Evolutionary conservation across 169 alveolate genomes (phyloP), one percentile per base, ranked within the genome.

Genomic region (Cryptosporidium tyzzeri): DNA sequence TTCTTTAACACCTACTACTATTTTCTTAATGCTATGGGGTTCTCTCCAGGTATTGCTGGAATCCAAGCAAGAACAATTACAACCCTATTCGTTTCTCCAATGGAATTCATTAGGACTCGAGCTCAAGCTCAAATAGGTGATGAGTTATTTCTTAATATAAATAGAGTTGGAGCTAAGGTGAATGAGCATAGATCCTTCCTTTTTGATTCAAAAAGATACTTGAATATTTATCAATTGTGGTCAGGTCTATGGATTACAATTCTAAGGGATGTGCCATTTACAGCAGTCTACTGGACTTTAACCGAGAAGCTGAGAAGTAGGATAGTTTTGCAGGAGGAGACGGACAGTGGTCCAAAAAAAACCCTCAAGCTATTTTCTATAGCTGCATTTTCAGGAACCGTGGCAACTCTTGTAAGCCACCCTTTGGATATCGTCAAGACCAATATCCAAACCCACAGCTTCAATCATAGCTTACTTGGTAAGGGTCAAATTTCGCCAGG

Each of bases 381-480:
- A 65, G 93, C 91, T 10, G 73, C 93, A 33, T 29, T 91, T 18
- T 86, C 93, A 65, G 91, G 93, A 31, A 80, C 85, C 10, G 70
- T 74, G 41, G 84, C 93, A 35, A 86, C 94, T 2, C 71, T 80
- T 37, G 45, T 92, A 33, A 92, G 91, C 29, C 94, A 92, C 33
- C 94, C 93, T n/a, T 23, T 92, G 48, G 93, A 86, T 23, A 69
- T 75, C 14, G 69, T 86, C 12, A 85, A 92, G 70, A 92, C 94
- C 6, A 92, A 92, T 44, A 80, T 86, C 73, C 94, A 92, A 85
- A 86, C 91, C 5, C 84, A 71, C 37, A 68, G 85, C 68, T 71
- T 74, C 51, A 84, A 91, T 85, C 87, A 75, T 55, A 71, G 80
- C 62, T 41, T 91, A 58, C 51, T 80, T 18, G 91, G 92, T 16